Evolutionary conservation across 371 early-diverging fungal species (phyloP), one percentile per base, ranked within the genome.

Genomic region (Mucor plumbeus): DNA sequence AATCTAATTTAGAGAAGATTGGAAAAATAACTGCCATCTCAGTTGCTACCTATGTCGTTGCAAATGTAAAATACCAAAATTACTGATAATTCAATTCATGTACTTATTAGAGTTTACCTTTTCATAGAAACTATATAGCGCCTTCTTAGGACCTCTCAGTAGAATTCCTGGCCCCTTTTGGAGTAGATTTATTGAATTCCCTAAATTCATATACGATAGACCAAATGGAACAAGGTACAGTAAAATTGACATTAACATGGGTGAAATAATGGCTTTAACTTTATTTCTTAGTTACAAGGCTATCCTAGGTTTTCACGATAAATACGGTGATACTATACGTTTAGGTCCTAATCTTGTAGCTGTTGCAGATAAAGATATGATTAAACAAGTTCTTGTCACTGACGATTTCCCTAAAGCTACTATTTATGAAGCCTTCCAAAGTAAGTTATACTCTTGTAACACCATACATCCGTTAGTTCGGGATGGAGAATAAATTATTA

Each of bases 41-140:
- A 4, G 41, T 70, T 7, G 70, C 65, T 11, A 57, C 63, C 17
- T 70, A 65, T 50, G 26, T 58, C 21, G 48, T 61, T n/a, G 38
- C 38, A 9, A 41, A 31, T 33, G 70, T 70, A 70, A 57, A 26
- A 39, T 8, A 17, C n/a, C 44, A 44, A 44, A 44, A 44, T 17
- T 17, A 44, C 17, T 44, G 44, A 44, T 44, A 9, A 4, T 10
- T 11, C 58, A 21, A n/a, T 1, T 21, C 8, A 26, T 26, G 26
- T 3, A 26, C 26, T 38, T 50, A 33, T 39, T n/a, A n/a, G n/a
- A 21, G 33, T 41, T 41, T 15, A 26, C 7, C 7, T 53, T 41
- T 38, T 14, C 34, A 15, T 59, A 80, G 80, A 75, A 72, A 64
- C 31, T 75, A 9, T 75, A 80, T 47, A 66, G 69, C 14, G 81